A percentile compares a stretch with the other conserved stretches of the same genome.
Evolutionary conservation across 768 basidiomycete genomes (phyloP).

Genomic region (Pulveroboletus sp.): DNA sequence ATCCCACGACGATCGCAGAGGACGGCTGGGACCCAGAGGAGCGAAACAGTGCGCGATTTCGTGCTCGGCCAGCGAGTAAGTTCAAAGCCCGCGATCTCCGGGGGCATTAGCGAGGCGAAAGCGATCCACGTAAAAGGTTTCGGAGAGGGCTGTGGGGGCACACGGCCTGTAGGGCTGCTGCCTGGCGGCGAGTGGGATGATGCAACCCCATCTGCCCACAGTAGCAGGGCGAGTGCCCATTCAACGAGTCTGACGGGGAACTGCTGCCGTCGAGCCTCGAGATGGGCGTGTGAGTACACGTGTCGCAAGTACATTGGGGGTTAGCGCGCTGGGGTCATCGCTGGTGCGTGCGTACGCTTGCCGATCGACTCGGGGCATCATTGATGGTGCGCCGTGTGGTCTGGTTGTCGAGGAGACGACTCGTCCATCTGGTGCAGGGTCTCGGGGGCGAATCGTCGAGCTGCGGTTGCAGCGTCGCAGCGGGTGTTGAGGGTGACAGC

Average conservation of each 20-base stretch:
- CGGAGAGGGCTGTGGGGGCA: conserved; percentile 3
- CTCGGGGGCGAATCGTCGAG: neutral
- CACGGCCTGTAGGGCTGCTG: conserved; percentile 2
- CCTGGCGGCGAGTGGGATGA: conserved; percentile 5
- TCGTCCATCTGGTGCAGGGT: neutral
- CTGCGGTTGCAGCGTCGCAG: conserved; percentile 1
- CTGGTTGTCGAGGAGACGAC: neutral
- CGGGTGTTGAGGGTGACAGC: conserved; percentile 11
- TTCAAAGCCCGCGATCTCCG: conserved; percentile 28
- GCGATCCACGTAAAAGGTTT: conserved; percentile 17
- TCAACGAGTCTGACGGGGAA: conserved; percentile 15
- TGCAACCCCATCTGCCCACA: conserved; percentile 13
- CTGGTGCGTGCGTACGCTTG: neutral
- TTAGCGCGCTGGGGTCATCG: conserved; percentile 21
- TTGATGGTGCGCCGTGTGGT: neutral
- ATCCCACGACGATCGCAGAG: conserved; percentile 14
- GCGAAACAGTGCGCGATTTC: neutral
- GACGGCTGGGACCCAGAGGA: neutral
- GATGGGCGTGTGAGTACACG: conserved; percentile 33
- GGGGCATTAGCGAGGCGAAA: conserved; percentile 15
- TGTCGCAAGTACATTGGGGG: conserved; percentile 26
- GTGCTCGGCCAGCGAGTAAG: neutral
- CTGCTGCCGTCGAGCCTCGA: conserved; percentile 26
- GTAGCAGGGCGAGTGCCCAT: neutral
- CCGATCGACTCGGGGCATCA: too few species aligned